Evolutionary conservation across 2,329 filamentous ascomycete species (phyloP).

Genomic region (Aspergillus glaucus): DNA sequence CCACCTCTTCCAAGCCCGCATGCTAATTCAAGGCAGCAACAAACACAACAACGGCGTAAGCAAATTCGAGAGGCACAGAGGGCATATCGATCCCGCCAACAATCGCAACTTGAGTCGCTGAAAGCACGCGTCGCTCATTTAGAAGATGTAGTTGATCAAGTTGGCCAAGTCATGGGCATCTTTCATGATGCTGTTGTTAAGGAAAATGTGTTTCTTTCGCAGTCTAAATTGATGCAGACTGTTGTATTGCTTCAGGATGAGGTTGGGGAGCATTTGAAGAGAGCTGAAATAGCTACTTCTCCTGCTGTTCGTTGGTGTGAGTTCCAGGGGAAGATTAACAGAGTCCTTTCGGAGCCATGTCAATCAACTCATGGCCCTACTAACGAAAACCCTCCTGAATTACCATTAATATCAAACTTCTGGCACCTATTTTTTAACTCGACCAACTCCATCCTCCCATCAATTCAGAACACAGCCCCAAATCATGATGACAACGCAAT

Average conservation of each 20-base stretch:
- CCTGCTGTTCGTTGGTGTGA: background rate
- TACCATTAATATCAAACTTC: background rate
- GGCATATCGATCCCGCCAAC: constrained; percentile 10
- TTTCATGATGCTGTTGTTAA: constrained; percentile 4
- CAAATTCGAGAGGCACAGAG: constrained; percentile 11
- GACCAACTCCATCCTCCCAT: constrained; percentile 1
- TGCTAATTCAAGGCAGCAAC: background rate
- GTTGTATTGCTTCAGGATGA: constrained; percentile 5
- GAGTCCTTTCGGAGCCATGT: background rate
- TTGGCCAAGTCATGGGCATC: constrained; percentile 4
- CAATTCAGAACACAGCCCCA: constrained; percentile 1
- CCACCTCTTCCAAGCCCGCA: background rate
- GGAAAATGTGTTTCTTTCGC: background rate
- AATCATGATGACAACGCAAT: background rate
- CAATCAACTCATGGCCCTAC: background rate
- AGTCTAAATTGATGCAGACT: constrained; percentile 2
- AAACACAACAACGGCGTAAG: constrained; percentile 4
- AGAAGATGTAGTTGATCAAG: constrained; percentile 3
- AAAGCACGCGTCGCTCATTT: constrained; percentile 7
- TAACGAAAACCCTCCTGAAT: background rate
- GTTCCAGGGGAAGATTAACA: background rate
- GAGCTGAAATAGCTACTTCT: background rate
- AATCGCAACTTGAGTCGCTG: constrained; percentile 6
- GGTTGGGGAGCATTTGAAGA: constrained; percentile 3
- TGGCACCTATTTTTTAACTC: background rate